Evolutionary conservation across 2,329 filamentous ascomycete species (phyloP).

Genomic region (Penicillium italicum): DNA sequence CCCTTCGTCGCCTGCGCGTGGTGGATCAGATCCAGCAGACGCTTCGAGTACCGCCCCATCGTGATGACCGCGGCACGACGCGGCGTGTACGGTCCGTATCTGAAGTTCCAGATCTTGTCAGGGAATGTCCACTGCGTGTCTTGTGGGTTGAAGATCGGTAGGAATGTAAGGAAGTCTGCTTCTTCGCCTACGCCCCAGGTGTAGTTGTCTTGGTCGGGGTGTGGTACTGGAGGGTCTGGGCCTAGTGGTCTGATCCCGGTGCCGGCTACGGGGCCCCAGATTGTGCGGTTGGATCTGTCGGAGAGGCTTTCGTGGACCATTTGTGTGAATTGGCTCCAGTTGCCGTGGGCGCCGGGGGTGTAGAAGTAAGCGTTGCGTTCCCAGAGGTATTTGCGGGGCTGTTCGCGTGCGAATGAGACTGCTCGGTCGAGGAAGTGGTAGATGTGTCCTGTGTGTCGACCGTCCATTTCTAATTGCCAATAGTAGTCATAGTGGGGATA

Average conservation of each 20-base stretch:
- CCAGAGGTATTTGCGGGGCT: slow-evolving; percentile 71
- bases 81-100: slow-evolving; percentile 14
- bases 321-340: slow-evolving; percentile 67
- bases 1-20: slow-evolving; percentile 63
- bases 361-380: slow-evolving; percentile 75
- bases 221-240: slow-evolving; percentile 20
- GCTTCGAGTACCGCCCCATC: slow-evolving; percentile 22
- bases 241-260: slow-evolving; percentile 24
- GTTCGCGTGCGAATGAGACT: slow-evolving; percentile 61
- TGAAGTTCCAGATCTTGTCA: slow-evolving; percentile 22
- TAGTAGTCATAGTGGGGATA: slow-evolving; percentile 64
- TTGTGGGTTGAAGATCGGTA: slow-evolving; percentile 22
- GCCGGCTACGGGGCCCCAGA: slow-evolving; percentile 26
- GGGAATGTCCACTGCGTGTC: slow-evolving; percentile 23
- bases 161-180: slow-evolving; percentile 23
- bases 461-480: slow-evolving; percentile 71
- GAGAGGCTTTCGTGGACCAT: slow-evolving; percentile 50
- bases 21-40: slow-evolving; percentile 56
- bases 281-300: slow-evolving; percentile 14
- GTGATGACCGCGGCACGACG: slow-evolving; percentile 22
- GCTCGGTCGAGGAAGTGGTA: slow-evolving; percentile 71
- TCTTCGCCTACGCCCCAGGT: slow-evolving; percentile 24
- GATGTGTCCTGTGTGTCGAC: slow-evolving; percentile 62
- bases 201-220: slow-evolving; percentile 21
- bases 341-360: slow-evolving; percentile 65